Percentiles rank a stretch among this genome's conserved stretches.
Conservation (phyloP, 2,329 filamentous ascomycete genomes). For the Colletotrichum melonis region DNA sequence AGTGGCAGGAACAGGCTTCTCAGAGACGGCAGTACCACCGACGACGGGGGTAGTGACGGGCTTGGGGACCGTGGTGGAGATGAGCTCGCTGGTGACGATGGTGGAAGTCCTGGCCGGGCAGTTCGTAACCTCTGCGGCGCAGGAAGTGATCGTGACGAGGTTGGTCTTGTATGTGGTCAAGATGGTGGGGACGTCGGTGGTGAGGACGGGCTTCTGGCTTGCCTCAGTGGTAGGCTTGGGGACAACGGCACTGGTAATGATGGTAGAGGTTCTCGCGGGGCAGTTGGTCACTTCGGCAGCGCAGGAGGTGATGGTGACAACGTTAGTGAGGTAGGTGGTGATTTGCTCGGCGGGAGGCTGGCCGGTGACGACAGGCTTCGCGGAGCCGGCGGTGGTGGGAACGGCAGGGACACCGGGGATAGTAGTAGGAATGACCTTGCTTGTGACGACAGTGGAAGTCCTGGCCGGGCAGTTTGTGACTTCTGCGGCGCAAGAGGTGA, state of each 20-base stretch:
- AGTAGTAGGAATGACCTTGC: conserved; percentile 34
- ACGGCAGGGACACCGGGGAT: background rate
- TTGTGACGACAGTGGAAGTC: conserved; percentile 37
- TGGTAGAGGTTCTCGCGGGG: conserved; percentile 6
- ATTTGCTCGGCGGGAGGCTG: conserved; percentile 4
- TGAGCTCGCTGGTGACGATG: conserved; percentile 50
- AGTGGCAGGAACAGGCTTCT: background rate
- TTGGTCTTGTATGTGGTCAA: conserved; percentile 46
- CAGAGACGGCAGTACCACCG: conserved; percentile 33
- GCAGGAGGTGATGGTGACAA: conserved; percentile 68
- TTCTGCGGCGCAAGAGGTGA: conserved; percentile 21
- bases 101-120: conserved; percentile 49
- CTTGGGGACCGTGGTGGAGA: conserved; percentile 40
- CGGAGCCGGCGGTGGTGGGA: conserved; percentile 2
- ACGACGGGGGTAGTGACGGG: conserved; percentile 7
- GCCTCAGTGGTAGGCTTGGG: conserved; percentile 34
- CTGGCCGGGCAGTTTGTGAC: conserved; percentile 27
- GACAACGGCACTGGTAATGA: conserved; percentile 35
- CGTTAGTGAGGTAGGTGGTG: conserved; percentile 52
- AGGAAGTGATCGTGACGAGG: conserved; percentile 63
- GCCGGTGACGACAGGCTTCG: conserved; percentile 36
- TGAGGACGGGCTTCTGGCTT: conserved; percentile 43
- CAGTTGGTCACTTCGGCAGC: conserved; percentile 48
- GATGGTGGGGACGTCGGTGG: conserved; percentile 48
- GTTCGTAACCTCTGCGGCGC: conserved; percentile 55